phyloP scores from a whole-genome alignment of 148 eudicot genomes.

The Diospyros lotus region DNA sequence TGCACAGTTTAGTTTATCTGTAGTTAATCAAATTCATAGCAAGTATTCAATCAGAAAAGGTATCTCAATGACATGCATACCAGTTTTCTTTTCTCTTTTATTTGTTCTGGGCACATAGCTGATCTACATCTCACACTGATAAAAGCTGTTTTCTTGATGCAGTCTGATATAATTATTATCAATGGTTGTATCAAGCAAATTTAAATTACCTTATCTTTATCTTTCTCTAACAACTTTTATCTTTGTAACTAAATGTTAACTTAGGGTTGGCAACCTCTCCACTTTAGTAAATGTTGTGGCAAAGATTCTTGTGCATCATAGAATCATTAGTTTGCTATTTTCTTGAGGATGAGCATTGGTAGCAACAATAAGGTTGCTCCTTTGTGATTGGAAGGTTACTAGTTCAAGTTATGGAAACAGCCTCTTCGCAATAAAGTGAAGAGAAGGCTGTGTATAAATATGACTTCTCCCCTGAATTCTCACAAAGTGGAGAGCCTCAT shows the following conservation, averaged over 20 bases:
- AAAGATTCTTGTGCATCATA: background rate
- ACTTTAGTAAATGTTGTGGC: background rate
- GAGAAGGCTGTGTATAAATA: too few species aligned
- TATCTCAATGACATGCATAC: slow-evolving; percentile 13
- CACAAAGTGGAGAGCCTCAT: too few species aligned
- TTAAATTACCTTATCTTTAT: background rate
- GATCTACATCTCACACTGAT: background rate
- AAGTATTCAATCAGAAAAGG: slow-evolving; percentile 82
- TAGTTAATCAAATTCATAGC: slow-evolving; percentile 66
- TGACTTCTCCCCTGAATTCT: too few species aligned
- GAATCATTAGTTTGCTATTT: too few species aligned
- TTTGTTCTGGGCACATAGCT: background rate
- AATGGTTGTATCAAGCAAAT: background rate
- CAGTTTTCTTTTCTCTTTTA: background rate
- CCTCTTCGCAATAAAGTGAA: too few species aligned
- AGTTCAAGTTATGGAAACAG: too few species aligned
- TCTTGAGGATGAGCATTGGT: too few species aligned
- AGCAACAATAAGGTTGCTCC: too few species aligned
- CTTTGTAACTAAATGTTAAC: background rate
- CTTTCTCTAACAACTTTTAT: background rate
- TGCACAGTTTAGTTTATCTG: slow-evolving; percentile 88
- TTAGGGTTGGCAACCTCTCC: background rate
- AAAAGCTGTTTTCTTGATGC: background rate
- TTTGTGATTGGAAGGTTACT: too few species aligned
- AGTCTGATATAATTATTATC: background rate